Base-by-base conservation (phyloP, 108 stramenopile genomes). In the Thalassiosira profunda region DNA sequence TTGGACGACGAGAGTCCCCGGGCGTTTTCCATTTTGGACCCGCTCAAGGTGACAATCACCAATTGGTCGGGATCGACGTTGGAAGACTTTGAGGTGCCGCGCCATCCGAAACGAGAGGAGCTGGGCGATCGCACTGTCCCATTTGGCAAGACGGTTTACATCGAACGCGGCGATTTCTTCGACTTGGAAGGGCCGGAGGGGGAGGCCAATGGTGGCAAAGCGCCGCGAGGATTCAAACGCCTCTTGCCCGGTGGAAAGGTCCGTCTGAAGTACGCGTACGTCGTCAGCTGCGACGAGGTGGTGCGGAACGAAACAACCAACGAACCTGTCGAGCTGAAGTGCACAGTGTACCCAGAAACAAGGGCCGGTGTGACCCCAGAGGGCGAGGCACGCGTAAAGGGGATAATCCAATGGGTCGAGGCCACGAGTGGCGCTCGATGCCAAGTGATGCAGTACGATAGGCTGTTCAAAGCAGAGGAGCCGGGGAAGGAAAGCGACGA, bases 321-420 rank as follows among this genome's bases (percentile, higher is more conserved):
- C 21, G 89, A 91, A 54, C 90, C 89, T 1, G 58, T 84, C 29
- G 92, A 90, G 66, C 69, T 94, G 11, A 48, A 78, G 24, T 97
- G 96, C 61, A 77, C 84, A 5, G 82, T 84, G 31, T 80, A 82
- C 57, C 89, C 87, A 23, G 88, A 89, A 43, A 95, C 94, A 26
- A 74, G 92, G 11, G 84, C 89, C n/a, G 96, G 96, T 5, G 80
- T 79, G 7, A 90, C 91, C 5, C 90, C 92, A 17, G 89, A 90
- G 43, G 91, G 88, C 11, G 80, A 84, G 86, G 74, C 79, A 38
- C 85, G 91, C 23, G 92, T 91, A 24, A 85, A 91, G 63, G 96
- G 96, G 33, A 97, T 97, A 26, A 90, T 97, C 25, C 96, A 97
- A 53, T 97, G 96, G 96, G 88, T 97, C 0, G 85, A 89, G 40